Percentiles rank a stretch among this genome's conserved stretches.
These are phyloP conservation scores for Pythium monospermum DNA, from an alignment of 352 stramenopile genomes.

Conservation along the genomic window DNA sequence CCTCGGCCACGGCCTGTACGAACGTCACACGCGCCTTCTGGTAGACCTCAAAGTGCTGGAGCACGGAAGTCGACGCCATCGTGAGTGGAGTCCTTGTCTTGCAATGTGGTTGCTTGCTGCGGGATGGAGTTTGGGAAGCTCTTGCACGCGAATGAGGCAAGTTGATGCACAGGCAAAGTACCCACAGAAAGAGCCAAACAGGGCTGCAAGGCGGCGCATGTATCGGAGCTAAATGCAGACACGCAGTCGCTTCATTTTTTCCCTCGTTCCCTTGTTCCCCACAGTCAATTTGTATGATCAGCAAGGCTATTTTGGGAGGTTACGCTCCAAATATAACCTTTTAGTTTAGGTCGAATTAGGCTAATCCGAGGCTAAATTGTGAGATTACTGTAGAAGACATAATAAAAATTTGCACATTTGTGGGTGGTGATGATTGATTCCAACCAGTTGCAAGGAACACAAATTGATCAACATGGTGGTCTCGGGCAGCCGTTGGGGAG, in stretches of 20 bases:
- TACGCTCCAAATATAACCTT: constrained; percentile 18
- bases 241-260: too few relatives aligned
- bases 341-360: not conserved
- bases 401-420: constrained; percentile 3
- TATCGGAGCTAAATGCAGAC: constrained; percentile 10
- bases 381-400: constrained; percentile 12
- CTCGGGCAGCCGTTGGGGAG: constrained; percentile 68
- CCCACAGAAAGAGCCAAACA: not conserved
- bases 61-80: constrained; percentile 86
- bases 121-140: too few relatives aligned
- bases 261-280: too few relatives aligned
- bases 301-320: constrained; percentile 19
- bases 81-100: not conserved
- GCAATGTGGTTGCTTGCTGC: not conserved
- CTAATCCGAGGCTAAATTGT: not conserved
- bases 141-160: too few relatives aligned
- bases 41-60: constrained; percentile 95
- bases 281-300: not conserved
- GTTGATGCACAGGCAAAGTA: too few relatives aligned
- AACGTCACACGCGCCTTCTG: constrained; percentile 94
- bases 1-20: constrained; percentile 92
- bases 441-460: constrained; percentile 6
- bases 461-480: constrained; percentile 46
- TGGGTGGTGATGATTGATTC: constrained; percentile 19
- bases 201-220: too few relatives aligned